Evolutionary conservation across 257 asterid genomes (phyloP).

Genomic region (Penstemon davidsonii): DNA sequence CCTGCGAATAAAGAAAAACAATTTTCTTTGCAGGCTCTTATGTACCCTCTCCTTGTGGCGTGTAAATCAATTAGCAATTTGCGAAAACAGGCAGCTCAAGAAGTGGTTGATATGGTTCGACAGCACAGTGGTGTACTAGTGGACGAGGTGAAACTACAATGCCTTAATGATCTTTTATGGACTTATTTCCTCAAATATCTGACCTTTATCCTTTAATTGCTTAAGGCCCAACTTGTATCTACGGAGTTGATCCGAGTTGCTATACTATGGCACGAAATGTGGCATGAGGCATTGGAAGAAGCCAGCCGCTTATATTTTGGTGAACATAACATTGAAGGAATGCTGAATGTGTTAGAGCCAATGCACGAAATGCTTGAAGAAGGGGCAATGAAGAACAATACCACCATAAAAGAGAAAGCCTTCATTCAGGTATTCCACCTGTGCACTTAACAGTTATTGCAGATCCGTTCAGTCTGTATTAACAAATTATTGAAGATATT

Average conservation of each 20-base stretch:
- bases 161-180: slow-evolving; percentile 9
- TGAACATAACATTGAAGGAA: slow-evolving; percentile 95
- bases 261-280: slow-evolving; percentile 99
- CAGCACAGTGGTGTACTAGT: slow-evolving; percentile 95
- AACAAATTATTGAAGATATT: slow-evolving; percentile 4
- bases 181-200: slow-evolving; percentile 31
- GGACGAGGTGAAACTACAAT: slow-evolving; percentile 66
- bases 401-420: slow-evolving; percentile 83
- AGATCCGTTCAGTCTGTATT: slow-evolving; percentile 6
- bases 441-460: slow-evolving; percentile 5
- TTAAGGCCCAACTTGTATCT: slow-evolving; percentile 96
- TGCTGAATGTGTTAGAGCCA: slow-evolving; percentile 92
- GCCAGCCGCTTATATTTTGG: slow-evolving; percentile 99
- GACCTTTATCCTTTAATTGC: slow-evolving; percentile 34
- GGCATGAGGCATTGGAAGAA: slow-evolving; percentile 99
- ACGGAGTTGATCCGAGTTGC: slow-evolving; percentile 97
- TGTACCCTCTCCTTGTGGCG: slow-evolving; percentile 99
- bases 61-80: slow-evolving; percentile 93
- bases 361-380: slow-evolving; percentile 94
- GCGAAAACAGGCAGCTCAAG: slow-evolving; percentile 96
- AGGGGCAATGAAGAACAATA: slow-evolving; percentile 77
- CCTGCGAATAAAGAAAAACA: slow-evolving; percentile 15
- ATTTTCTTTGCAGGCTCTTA: slow-evolving; percentile 81
- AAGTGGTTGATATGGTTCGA: slow-evolving; percentile 96
- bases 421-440: slow-evolving; percentile 78